Percentiles rank a stretch among this genome's conserved stretches.
Conservation (phyloP, 306 rosid genomes). For the Pterocarpus macrocarpus region DNA sequence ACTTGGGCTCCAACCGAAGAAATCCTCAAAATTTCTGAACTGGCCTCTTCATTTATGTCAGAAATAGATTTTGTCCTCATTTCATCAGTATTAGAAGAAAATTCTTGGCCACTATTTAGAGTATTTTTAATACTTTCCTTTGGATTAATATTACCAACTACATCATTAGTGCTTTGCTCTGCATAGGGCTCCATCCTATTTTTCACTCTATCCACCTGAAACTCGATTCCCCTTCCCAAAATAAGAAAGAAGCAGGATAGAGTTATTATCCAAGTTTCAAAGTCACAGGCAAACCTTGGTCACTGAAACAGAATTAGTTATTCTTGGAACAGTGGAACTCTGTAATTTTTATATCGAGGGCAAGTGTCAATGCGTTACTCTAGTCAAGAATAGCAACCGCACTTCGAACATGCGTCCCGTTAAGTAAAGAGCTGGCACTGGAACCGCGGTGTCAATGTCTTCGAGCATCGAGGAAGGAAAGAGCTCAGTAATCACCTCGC, state of each 20-base stretch:
- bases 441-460: background rate
- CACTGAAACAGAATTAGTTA: background rate
- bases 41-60: slow-evolving; percentile 38
- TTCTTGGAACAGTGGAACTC: background rate
- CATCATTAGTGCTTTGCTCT: slow-evolving; percentile 19
- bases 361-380: too few relatives aligned
- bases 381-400: background rate
- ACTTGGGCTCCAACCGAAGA: slow-evolving; percentile 43
- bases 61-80: slow-evolving; percentile 7
- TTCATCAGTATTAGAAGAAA: slow-evolving; percentile 34
- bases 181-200: slow-evolving; percentile 35
- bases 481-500: background rate
- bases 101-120: slow-evolving; percentile 1
- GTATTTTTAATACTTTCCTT: slow-evolving; percentile 3
- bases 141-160: slow-evolving; percentile 38
- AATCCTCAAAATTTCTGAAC: slow-evolving; percentile 36
- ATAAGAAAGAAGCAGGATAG: background rate
- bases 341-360: background rate
- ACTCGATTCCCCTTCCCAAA: background rate
- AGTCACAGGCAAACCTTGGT: background rate
- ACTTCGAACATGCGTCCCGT: background rate
- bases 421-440: background rate
- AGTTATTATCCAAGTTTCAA: too few relatives aligned
- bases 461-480: too few relatives aligned
- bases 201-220: slow-evolving; percentile 31